A percentile compares a stretch with the other conserved stretches of the same genome.
Evolutionary conservation across 2,329 filamentous ascomycete genomes (phyloP).

Genomic region (Monosporascus sp.): DNA sequence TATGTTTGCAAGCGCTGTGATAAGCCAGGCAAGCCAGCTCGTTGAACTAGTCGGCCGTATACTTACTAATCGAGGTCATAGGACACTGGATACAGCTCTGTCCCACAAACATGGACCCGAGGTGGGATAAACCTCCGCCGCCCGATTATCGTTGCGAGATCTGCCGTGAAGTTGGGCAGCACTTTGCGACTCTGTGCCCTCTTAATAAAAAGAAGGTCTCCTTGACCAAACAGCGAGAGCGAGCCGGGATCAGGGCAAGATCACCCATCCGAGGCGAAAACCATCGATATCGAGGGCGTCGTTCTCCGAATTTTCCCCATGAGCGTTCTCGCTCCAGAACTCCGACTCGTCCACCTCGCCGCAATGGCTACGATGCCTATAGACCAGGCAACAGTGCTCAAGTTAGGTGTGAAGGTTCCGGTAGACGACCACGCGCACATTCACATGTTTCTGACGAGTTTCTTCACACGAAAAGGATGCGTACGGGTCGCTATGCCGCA

Average conservation of each 20-base stretch:
- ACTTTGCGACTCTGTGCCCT: constrained; percentile 32
- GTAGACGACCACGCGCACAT: not conserved
- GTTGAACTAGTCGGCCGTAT: not conserved
- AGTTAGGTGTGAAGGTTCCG: not conserved
- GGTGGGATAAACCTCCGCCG: constrained; percentile 26
- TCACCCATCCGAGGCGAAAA: not conserved
- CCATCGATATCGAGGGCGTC: constrained; percentile 7
- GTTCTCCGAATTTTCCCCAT: constrained; percentile 5
- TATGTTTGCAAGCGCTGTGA: constrained; percentile 30
- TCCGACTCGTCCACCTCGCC: not conserved
- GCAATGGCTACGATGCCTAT: constrained; percentile 3
- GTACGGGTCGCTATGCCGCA: not conserved
- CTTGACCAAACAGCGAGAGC: constrained; percentile 27
- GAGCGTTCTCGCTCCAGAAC: constrained; percentile 6
- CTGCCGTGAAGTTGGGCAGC: constrained; percentile 27
- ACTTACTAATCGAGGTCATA: constrained; percentile 14
- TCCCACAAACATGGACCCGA: constrained; percentile 36
- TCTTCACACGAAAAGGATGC: constrained; percentile 10
- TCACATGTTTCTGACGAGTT: constrained; percentile 5
- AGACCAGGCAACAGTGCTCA: constrained; percentile 4
- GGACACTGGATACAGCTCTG: constrained; percentile 34
- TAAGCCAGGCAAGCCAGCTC: constrained; percentile 19
- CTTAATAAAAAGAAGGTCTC: constrained; percentile 26
- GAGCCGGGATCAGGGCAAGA: constrained; percentile 2
- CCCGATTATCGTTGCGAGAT: constrained; percentile 28